Evolutionary conservation across 495 filamentous ascomycete species (phyloP), one percentile per base, ranked within the genome.

Genomic region (Penicillium ucsense): DNA sequence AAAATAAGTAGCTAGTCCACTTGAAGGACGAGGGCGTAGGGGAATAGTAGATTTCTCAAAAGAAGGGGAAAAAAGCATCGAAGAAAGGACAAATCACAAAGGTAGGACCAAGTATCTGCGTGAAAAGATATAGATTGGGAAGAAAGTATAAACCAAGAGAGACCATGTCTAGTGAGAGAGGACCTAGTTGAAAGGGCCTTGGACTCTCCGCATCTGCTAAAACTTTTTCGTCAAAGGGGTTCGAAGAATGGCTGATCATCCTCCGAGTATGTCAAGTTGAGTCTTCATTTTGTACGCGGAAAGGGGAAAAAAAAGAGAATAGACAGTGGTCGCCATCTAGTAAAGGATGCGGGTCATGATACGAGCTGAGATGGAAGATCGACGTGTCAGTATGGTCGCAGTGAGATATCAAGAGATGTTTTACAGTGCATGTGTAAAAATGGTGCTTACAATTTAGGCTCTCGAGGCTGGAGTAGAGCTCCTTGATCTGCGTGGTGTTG

Each of bases 331-430:
- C 30, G 41, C 31, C 6, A 11, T 52, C 59, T 76, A 97, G 65
- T 95, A 97, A 42, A 97, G 67, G 41, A 97, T 76, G 45, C 91
- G 79, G 30, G 89, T 94, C 72, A 89, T 74, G 45, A 97, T 92
- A 49, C 88, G 82, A 63, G 85, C 83, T 88, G 52, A 9, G 20
- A 12, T 6, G 1, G 5, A 2, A 33, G 20, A 20, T 20, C 20
- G 20, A 20, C 20, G 20, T 20, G 20, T 59, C 50, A 61, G 47
- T 29, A 48, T 43, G 38, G 20, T 31, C 20, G n/a, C 30, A 12
- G 8, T 8, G 12, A 36, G 9, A 33, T 2, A 3, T 12, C 9
- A 41, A 12, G 10, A 7, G 40, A 36, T 38, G 20, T 10, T 8
- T 1, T n/a, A 37, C 4, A 9, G 9, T 11, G 9, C 28, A 11